Evolutionary conservation across 371 early-diverging fungal species (phyloP), one percentile per base, ranked within the genome.

Genomic region (Apophysomyces ossiformis): DNA sequence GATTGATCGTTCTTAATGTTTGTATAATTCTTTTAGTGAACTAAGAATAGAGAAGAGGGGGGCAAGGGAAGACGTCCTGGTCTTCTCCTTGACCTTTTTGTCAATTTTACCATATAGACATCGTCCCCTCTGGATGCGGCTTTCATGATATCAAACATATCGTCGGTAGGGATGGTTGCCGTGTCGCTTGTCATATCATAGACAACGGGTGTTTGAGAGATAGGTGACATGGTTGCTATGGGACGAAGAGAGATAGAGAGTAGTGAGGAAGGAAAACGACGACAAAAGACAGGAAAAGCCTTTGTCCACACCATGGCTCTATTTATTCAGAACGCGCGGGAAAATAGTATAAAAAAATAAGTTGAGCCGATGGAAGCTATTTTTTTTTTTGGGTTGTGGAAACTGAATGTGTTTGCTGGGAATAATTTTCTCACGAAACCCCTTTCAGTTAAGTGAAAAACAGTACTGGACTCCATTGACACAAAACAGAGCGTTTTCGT

Each of bases 91-190:
- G 11, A 15, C 57, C 8, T 12, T n/a, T 9, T 54, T 21, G 9
- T 9, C 12, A 45, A 32, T 43, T 63, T 64, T 72, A 89, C 93
- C 16, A 74, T 84, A 69, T 84, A 93, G 5, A 95, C 96, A 77
- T 95, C 95, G 69, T 95, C 96, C 7, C 92, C 92, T 9, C 89
- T 85, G 1, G 81, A 79, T 0, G 93, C 89, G 4, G 64, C 39
- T 56, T 82, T 74, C 94, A 96, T 94, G 4, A 86, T 83, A 6
- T 84, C 77, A 60, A 88, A 86, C 95, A 96, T 95, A n/a, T 78
- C 90, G 13, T 77, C 74, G 0, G 93, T 93, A 11, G 96, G 95
- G 41, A 76, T 79, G 8, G 96, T 96, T 4, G 94, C 92, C 4
- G 89, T 88, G 56, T 88, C 89, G 38, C 89, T 88, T 9, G 82